A percentile compares a stretch with the other conserved stretches of the same genome.
These are phyloP conservation scores for Cystobasidiaceae sp. DNA, from an alignment of 1,284 basidiomycete species.

Conservation along the genomic window DNA sequence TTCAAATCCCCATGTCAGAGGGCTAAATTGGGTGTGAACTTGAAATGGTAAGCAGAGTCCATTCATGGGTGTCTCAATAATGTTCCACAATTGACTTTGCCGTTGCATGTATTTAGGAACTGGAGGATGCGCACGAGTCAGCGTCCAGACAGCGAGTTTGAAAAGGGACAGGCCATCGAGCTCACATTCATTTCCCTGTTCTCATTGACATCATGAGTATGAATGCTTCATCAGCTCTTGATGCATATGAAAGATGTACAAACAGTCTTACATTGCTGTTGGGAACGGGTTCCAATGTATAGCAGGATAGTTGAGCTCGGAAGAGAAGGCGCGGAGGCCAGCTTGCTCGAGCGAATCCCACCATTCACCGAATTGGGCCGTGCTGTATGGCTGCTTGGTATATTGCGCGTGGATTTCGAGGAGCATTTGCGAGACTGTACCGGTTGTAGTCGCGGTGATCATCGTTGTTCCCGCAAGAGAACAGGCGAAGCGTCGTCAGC, in stretches of 20 bases:
- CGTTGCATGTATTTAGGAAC: slow-evolving; percentile 29
- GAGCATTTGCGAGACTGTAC: slow-evolving; percentile 48
- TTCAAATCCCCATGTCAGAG: no score
- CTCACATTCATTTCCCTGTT: slow-evolving; percentile 23
- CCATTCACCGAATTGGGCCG: slow-evolving; percentile 52
- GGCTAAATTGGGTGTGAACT: no score
- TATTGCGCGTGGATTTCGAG: slow-evolving; percentile 58
- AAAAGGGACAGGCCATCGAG: no score
- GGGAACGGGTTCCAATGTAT: slow-evolving; percentile 14
- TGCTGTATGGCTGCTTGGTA: slow-evolving; percentile 48
- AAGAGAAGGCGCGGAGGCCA: slow-evolving; percentile 55
- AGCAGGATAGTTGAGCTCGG: slow-evolving; percentile 31
- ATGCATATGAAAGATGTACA: no score
- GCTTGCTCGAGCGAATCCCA: slow-evolving; percentile 58
- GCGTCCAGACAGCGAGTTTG: no score
- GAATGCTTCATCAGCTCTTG: no score
- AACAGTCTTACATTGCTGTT: slow-evolving; percentile 25
- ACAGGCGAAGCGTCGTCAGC: no score
- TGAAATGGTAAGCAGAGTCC: no score
- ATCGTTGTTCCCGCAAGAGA: no score
- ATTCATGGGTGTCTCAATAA: background rate
- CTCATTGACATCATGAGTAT: no score
- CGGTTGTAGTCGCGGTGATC: no score
- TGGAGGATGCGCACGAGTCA: no score
- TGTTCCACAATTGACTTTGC: slow-evolving; percentile 16